These are phyloP conservation scores for Dacryopinax primogenitus DNA, from an alignment of 768 basidiomycete genomes.

Conservation along the genomic window DNA sequence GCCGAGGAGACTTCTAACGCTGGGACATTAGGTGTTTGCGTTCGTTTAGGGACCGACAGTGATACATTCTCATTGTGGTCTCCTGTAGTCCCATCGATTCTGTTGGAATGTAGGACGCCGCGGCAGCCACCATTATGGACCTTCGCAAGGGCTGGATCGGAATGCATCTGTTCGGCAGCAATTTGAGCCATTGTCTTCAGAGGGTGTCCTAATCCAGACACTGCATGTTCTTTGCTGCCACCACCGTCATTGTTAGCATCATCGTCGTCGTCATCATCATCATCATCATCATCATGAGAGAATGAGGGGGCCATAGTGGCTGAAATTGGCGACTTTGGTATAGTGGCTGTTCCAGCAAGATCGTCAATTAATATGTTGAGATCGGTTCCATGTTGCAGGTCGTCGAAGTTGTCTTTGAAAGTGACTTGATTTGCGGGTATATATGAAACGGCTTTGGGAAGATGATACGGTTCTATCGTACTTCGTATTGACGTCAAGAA, in stretches of 20 bases:
- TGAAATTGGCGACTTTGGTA: too few species aligned
- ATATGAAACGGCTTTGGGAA: slow-evolving; percentile 37
- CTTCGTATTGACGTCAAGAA: slow-evolving; percentile 59
- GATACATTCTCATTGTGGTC: too few species aligned
- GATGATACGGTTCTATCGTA: slow-evolving; percentile 56
- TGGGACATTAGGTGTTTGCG: too few species aligned
- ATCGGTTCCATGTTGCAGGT: neutral
- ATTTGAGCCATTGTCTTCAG: neutral
- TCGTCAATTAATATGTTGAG: too few species aligned
- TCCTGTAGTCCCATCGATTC: too few species aligned
- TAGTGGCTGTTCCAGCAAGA: too few species aligned
- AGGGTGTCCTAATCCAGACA: neutral
- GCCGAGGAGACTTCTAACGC: too few species aligned
- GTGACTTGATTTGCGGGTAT: neutral
- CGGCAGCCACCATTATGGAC: neutral
- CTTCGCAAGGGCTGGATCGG: neutral
- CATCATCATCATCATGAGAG: too few species aligned
- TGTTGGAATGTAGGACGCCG: neutral
- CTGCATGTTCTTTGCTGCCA: neutral
- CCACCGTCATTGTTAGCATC: neutral
- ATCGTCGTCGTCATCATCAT: too few species aligned
- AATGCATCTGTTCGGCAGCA: neutral
- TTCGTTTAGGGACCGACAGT: too few species aligned
- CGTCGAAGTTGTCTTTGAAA: neutral
- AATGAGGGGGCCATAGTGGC: too few species aligned